Evolutionary conservation across 352 stramenopile species (phyloP).

Genomic region (Peronospora destructor): DNA sequence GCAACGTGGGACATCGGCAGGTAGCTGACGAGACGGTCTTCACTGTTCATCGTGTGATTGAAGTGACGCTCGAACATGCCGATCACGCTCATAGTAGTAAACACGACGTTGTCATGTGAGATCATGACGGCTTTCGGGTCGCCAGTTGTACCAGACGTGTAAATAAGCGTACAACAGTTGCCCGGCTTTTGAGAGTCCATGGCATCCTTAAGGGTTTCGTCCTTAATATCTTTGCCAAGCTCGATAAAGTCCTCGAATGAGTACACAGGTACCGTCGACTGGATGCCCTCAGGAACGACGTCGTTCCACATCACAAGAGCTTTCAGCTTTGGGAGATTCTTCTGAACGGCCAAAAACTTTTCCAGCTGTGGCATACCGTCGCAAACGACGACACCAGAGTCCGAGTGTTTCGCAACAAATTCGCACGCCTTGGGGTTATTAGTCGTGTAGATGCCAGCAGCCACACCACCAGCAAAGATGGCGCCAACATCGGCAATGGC

Average conservation of each 20-base stretch:
- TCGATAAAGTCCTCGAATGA: constrained; percentile 74
- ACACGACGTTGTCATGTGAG: constrained; percentile 91
- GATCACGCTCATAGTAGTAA: constrained; percentile 66
- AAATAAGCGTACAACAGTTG: constrained; percentile 89
- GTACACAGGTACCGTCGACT: constrained; percentile 68
- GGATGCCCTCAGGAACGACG: constrained; percentile 55
- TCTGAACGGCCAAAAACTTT: constrained; percentile 88
- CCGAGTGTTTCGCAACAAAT: constrained; percentile 92
- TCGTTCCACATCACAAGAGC: constrained; percentile 92
- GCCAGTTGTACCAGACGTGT: constrained; percentile 93
- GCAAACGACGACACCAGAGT: constrained; percentile 89
- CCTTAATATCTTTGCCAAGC: constrained; percentile 55
- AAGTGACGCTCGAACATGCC: constrained; percentile 57
- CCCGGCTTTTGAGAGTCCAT: constrained; percentile 77
- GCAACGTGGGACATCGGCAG: constrained; percentile 88
- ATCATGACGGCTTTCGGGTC: constrained; percentile 96
- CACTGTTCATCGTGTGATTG: constrained; percentile 48
- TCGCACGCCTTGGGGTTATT: constrained; percentile 88
- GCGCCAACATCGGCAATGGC: constrained; percentile 88
- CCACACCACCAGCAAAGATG: constrained; percentile 89
- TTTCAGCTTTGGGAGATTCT: constrained; percentile 87
- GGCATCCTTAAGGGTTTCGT: constrained; percentile 58
- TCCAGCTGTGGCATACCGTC: constrained; percentile 89
- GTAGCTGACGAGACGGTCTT: constrained; percentile 79
- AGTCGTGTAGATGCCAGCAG: constrained; percentile 94